These are phyloP conservation scores for Bryum argenteum DNA, from an alignment of 225 moss, liverwort and hornwort genomes.

Conservation along the genomic window DNA sequence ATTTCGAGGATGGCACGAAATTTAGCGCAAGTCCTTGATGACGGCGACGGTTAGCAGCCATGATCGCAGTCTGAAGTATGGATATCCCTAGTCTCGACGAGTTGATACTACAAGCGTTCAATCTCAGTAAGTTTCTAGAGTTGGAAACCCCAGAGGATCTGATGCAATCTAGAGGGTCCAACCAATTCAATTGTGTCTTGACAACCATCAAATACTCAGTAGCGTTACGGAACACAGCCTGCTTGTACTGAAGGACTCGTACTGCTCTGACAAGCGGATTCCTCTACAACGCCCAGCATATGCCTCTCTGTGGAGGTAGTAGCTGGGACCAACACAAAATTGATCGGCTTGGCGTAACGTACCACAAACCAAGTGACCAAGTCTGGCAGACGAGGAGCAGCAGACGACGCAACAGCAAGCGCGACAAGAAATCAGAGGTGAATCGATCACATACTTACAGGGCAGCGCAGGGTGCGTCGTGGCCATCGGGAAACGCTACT, in stretches of 20 bases:
- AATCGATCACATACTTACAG: background rate
- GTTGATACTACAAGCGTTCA: background rate
- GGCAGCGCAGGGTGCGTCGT: background rate
- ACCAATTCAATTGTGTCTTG: background rate
- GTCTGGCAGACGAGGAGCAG: background rate
- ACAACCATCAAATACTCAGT: background rate
- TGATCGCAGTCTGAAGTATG: background rate
- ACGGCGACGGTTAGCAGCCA: constrained; percentile 9
- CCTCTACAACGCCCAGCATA: background rate
- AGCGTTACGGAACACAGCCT: background rate
- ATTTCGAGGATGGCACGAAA: background rate
- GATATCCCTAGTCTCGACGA: background rate
- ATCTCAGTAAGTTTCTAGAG: background rate
- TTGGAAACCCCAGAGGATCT: background rate
- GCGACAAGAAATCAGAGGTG: background rate
- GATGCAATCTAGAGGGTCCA: background rate
- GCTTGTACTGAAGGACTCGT: constrained; percentile 11
- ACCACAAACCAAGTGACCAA: constrained; percentile 12
- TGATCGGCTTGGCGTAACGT: background rate
- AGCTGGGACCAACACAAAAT: background rate
- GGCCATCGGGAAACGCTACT: background rate
- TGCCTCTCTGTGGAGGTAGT: background rate
- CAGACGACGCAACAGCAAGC: background rate
- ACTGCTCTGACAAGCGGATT: background rate
- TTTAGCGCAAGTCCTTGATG: background rate